Base-by-base conservation (phyloP, 2,329 filamentous ascomycete genomes). In the Diaporthe aspalathi region DNA sequence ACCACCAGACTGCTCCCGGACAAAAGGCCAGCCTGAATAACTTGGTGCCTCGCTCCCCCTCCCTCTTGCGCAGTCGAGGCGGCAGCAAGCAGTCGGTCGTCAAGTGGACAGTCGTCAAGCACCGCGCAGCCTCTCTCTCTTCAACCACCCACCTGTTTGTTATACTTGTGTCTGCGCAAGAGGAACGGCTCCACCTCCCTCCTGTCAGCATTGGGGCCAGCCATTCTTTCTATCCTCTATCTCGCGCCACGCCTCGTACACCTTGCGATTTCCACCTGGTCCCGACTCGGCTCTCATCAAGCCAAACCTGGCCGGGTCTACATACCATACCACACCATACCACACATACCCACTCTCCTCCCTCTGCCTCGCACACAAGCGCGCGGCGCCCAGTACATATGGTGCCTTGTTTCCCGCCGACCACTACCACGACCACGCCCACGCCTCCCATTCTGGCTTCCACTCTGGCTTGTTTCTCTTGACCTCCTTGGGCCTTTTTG, bases 241-340 rank as follows among this genome's bases (percentile, higher is more conserved):
- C 67, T 65, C 68, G 52, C 52, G 62, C 57, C 57, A 63, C 60
- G 45, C 54, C 22, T 57, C 60, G 43, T 68, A 27, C 70, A 71
- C 54, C 50, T 71, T 63, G 50, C 60, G 32, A 54, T 56, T n/a
- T 70, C 54, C 52, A 43, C 49, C 11, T 66, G 16, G 29, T 17
- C 60, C 29, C 60, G 43, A 63, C 60, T 63, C 32, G 43, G 24
- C 60, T 63, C 43, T 38, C 35, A 38, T 38, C 35, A 38, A n/a
- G 32, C 27, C 40, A 22, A 22, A 5, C 27, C 43, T 69, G 29
- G 43, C 53, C 53, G 52, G 56, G 45, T 67, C 45, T 63, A 32
- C 49, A 63, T 45, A 49, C 56, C 22, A 38, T 50, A 27, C 24
- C 22, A 20, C 53, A n/a, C n/a, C n/a, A n/a, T n/a, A n/a, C 40